phyloP scores from a whole-genome alignment of 352 stramenopile species.

The Phytophthora europaea region DNA sequence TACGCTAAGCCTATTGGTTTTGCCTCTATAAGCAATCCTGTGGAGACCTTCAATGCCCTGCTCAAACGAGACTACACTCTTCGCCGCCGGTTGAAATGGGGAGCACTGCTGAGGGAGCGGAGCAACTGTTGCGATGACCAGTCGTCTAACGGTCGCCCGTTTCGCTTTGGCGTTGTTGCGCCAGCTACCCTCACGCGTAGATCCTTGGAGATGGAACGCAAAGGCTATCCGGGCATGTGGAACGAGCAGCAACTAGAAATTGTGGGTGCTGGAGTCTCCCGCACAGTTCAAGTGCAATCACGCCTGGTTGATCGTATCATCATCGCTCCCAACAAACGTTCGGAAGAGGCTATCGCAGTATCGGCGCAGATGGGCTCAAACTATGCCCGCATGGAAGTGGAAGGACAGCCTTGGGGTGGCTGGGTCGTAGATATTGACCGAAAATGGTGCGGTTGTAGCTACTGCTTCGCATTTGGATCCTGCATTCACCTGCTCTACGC shows the following conservation, averaged over 20 bases:
- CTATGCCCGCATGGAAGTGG: conserved; percentile 2
- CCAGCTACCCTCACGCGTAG: background rate
- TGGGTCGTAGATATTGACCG: conserved; percentile 4
- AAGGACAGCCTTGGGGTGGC: background rate
- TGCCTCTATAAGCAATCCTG: background rate
- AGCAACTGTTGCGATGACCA: conserved; percentile 2
- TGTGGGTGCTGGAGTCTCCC: background rate
- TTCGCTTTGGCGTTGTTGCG: background rate
- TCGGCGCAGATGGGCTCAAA: conserved; percentile 7
- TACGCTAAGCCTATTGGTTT: background rate
- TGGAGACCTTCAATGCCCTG: background rate
- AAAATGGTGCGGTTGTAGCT: conserved; percentile 4
- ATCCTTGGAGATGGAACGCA: background rate
- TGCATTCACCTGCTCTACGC: conserved; percentile 9
- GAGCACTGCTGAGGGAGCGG: background rate
- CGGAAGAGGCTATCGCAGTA: conserved; percentile 3
- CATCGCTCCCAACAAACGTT: conserved; percentile 2
- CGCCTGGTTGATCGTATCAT: background rate
- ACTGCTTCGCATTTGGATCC: conserved; percentile 3
- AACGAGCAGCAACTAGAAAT: background rate
- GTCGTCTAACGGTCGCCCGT: background rate
- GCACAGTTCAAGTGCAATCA: background rate
- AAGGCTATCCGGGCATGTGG: background rate
- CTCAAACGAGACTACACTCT: background rate
- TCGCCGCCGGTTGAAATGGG: background rate